These are phyloP conservation scores for Ceriops tagal DNA, from an alignment of 345 rosid genomes.

Conservation along the genomic window DNA sequence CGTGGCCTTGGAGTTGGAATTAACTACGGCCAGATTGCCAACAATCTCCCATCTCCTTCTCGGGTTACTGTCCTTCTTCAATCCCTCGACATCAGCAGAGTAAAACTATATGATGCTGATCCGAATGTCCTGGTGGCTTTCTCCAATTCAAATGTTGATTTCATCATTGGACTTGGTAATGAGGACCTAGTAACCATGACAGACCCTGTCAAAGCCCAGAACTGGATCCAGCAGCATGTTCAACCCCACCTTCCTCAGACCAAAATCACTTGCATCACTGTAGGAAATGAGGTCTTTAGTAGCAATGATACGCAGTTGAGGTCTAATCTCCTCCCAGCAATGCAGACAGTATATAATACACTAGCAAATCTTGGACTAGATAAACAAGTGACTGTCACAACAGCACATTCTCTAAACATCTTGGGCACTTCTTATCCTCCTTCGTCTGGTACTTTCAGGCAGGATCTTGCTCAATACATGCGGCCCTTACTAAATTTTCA, in stretches of 20 bases:
- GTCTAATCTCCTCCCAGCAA: constrained; percentile 66
- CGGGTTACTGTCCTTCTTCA: constrained; percentile 54
- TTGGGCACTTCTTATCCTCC: constrained; percentile 66
- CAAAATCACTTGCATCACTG: constrained; percentile 55
- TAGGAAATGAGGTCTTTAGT: constrained; percentile 76
- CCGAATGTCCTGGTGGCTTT: constrained; percentile 77
- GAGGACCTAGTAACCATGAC: constrained; percentile 53
- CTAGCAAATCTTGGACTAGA: constrained; percentile 59
- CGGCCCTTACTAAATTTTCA: constrained; percentile 60
- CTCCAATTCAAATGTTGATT: constrained; percentile 59
- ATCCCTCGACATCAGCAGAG: constrained; percentile 63
- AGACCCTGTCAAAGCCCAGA: constrained; percentile 54
- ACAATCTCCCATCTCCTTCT: constrained; percentile 77
- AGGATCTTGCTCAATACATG: constrained; percentile 47
- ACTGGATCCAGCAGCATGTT: constrained; percentile 62
- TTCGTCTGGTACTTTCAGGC: constrained; percentile 60
- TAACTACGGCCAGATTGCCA: constrained; percentile 87
- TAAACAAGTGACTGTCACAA: constrained; percentile 59
- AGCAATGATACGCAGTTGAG: constrained; percentile 33
- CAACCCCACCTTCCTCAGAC: constrained; percentile 59
- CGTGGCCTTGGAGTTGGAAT: constrained; percentile 57
- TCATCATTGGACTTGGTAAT: constrained; percentile 73
- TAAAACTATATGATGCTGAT: constrained; percentile 79
- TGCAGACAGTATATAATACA: constrained; percentile 49
- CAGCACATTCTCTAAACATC: constrained; percentile 64